Evolutionary conservation across 495 filamentous ascomycete species (phyloP), one percentile per base, ranked within the genome.

Genomic region (Trichoderma asperelloides): DNA sequence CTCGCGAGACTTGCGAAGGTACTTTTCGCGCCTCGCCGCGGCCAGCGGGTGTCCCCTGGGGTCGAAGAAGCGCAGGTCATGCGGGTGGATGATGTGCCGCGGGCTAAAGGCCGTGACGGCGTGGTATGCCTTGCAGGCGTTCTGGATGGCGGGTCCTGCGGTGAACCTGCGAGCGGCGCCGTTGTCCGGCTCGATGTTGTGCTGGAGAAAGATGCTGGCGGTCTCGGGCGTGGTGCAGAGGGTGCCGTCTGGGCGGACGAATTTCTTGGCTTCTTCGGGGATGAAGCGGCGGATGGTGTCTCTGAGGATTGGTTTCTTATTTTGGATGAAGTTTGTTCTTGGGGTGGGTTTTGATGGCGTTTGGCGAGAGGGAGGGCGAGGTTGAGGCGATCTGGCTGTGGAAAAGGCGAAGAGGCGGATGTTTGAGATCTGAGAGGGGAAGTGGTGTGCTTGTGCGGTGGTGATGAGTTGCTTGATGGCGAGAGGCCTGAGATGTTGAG

Each of bases 11-110:
- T 69, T 72, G 33, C 66, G 68, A 55, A 77, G 65, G 67, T 77
- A 77, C 23, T 70, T 60, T 2, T 70, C 25, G 6, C 80, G 55
- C 5, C 73, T 43, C 43, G 69, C 70, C n/a, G 72, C 73, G 8
- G 73, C 69, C 51, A 79, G 72, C 5, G 76, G 74, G 45, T 78
- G 77, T 65, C 74, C 76, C 23, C 60, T 33, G 33, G 62, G 65
- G 45, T 70, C 71, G 51, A 81, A 68, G 63, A 76, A 78, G 41
- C 68, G 71, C 66, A 72, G 64, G 62, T 76, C 74, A 27, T 45
- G 40, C 2, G 27, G 2, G 0, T 63, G 65, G 67, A 77, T 67
- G 49, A 68, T 66, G 62, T 79, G 76, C 1, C 57, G 21, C 7
- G 67, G 64, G 13, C 64, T 73, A 18, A 60, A 1, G 1, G 23